A percentile compares a stretch with the other conserved stretches of the same genome.
Conservation (phyloP, 2,329 filamentous ascomycete species). For the Trichoderma oligosporum region DNA sequence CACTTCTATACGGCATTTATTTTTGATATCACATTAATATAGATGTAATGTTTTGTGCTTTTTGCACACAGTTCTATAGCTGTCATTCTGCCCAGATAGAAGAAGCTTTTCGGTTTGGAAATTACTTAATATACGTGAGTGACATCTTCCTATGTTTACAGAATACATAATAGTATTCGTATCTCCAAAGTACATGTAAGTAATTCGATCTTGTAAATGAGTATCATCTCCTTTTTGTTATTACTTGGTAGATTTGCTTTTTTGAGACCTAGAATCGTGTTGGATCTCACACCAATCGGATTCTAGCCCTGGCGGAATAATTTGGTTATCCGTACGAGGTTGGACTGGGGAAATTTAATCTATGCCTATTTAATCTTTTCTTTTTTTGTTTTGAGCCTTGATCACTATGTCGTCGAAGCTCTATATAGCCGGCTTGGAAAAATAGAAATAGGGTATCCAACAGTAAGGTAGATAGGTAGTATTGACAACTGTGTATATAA, state of each 20-base stretch:
- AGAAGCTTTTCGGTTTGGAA: too few species aligned
- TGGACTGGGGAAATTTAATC: background rate
- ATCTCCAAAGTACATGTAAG: too few species aligned
- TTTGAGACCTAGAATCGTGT: background rate
- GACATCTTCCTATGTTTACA: too few species aligned
- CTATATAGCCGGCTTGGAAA: background rate
- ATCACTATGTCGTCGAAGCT: background rate
- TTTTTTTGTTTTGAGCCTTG: background rate
- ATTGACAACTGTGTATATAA: background rate
- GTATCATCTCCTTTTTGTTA: background rate
- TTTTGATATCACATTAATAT: conserved; percentile 2
- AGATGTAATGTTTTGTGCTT: conserved; percentile 13
- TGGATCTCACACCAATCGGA: background rate
- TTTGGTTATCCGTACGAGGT: background rate
- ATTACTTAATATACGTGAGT: too few species aligned
- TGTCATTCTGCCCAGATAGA: too few species aligned
- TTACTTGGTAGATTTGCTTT: too few species aligned
- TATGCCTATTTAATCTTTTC: background rate
- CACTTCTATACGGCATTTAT: conserved; percentile 14
- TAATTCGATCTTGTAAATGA: too few species aligned
- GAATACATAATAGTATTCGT: too few species aligned
- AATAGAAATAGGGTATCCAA: too few species aligned
- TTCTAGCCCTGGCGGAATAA: background rate
- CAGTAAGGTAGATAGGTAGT: too few species aligned
- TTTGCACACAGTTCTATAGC: background rate